Percentiles rank a stretch among this genome's conserved stretches.
Conservation (phyloP, 176 grass and related monocot genomes). For the Triticum dicoccoides region DNA sequence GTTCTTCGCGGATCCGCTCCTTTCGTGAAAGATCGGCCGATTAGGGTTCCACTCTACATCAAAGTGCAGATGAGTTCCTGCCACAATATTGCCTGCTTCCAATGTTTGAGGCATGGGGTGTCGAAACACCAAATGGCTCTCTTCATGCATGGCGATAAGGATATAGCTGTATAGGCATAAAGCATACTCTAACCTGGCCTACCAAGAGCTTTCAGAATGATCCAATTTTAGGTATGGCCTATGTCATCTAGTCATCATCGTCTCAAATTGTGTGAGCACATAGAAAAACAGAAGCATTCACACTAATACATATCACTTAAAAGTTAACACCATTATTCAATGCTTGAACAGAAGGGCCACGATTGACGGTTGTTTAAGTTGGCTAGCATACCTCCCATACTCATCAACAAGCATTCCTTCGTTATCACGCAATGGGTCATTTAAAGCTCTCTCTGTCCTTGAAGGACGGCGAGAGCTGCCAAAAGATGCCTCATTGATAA, state of each 20-base stretch:
- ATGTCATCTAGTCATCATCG: neutral
- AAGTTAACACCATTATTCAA: neutral
- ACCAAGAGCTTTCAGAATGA: neutral
- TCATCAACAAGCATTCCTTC: constrained; percentile 97
- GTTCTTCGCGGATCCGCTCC: too few relatives aligned
- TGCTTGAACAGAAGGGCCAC: neutral
- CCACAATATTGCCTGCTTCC: neutral
- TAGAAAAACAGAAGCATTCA: constrained; percentile 3
- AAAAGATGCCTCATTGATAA: constrained; percentile 76
- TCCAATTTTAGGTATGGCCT: neutral
- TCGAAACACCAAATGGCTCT: neutral
- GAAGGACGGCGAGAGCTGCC: constrained; percentile 62
- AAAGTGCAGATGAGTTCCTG: neutral
- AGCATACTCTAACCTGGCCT: neutral
- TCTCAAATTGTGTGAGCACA: neutral
- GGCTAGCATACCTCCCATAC: constrained; percentile 73
- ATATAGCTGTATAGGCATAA: neutral
- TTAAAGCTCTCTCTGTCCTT: constrained; percentile 78
- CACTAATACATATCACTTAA: neutral
- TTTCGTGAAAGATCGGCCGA: too few relatives aligned
- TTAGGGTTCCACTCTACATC: too few relatives aligned
- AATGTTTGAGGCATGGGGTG: neutral
- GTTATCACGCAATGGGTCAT: constrained; percentile 91
- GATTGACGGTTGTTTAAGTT: neutral
- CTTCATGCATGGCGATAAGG: neutral